A percentile compares a stretch with the other conserved stretches of the same genome.
phyloP scores from a whole-genome alignment of 495 filamentous ascomycete genomes.

The Bryoglossum gracile region DNA sequence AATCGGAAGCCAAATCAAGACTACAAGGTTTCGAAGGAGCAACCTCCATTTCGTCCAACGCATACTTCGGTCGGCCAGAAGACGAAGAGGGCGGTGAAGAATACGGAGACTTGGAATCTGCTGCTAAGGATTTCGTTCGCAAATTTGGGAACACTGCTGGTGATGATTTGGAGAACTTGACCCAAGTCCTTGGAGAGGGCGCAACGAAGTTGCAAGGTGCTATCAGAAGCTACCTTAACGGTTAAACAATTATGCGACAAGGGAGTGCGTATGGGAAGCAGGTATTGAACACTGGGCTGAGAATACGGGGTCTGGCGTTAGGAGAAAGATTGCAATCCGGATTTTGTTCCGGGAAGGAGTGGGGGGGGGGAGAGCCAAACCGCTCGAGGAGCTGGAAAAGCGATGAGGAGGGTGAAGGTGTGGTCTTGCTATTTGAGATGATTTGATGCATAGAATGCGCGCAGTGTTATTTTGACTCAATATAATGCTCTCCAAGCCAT shows the following conservation, averaged over 20 bases:
- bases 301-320: conserved; percentile 1
- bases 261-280: background rate
- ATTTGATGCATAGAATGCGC: conserved; percentile 1
- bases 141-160: conserved; percentile 92
- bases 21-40: conserved; percentile 91
- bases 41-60: conserved; percentile 85
- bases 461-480: background rate
- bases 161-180: conserved; percentile 88
- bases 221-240: conserved; percentile 76
- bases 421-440: background rate
- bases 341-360: background rate
- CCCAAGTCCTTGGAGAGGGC: conserved; percentile 73
- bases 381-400: background rate
- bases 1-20: conserved; percentile 78
- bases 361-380: too few species aligned
- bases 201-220: conserved; percentile 81
- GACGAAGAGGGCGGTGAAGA: conserved; percentile 64
- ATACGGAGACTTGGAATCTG: conserved; percentile 83
- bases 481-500: too few species aligned
- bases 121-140: conserved; percentile 88
- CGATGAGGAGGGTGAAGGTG: background rate
- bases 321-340: background rate
- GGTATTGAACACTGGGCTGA: background rate
- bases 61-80: conserved; percentile 87
- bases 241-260: conserved; percentile 31